These are phyloP conservation scores for Fusarium neocosmosporiellum DNA, from an alignment of 2,329 filamentous ascomycete genomes.

Conservation along the genomic window DNA sequence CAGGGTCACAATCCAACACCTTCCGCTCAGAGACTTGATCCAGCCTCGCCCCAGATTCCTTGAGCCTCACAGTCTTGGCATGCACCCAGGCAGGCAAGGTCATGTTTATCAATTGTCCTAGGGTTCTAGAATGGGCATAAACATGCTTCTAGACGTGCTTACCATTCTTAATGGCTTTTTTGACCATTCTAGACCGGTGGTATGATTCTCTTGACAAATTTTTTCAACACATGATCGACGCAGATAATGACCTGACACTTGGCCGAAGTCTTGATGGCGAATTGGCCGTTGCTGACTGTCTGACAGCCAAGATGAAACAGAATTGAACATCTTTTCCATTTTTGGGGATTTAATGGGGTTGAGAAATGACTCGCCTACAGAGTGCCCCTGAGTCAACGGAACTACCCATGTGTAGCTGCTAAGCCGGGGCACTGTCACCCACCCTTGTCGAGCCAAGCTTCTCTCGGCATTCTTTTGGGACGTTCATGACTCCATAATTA, in stretches of 20 bases:
- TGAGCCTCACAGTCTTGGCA: neutral
- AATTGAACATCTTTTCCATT: neutral
- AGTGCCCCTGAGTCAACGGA: neutral
- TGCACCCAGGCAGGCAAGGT: neutral
- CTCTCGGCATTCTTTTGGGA: neutral
- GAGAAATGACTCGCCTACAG: neutral
- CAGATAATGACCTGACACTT: neutral
- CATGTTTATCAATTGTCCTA: neutral
- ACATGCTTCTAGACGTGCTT: neutral
- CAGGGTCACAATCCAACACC: too few species aligned
- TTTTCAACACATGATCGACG: neutral
- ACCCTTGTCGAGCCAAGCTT: neutral
- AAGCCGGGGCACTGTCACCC: neutral
- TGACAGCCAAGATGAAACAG: neutral
- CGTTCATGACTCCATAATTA: neutral
- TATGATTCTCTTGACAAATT: neutral
- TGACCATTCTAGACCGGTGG: neutral
- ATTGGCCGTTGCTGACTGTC: neutral
- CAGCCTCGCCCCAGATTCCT: neutral
- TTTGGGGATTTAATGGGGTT: neutral
- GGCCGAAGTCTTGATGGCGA: neutral
- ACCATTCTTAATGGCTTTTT: neutral
- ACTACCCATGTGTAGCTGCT: neutral
- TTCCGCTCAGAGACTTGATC: neutral
- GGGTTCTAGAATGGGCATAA: neutral